phyloP scores from a whole-genome alignment of 1,139 yeast genomes.

The Scheffersomyces stambukii region DNA sequence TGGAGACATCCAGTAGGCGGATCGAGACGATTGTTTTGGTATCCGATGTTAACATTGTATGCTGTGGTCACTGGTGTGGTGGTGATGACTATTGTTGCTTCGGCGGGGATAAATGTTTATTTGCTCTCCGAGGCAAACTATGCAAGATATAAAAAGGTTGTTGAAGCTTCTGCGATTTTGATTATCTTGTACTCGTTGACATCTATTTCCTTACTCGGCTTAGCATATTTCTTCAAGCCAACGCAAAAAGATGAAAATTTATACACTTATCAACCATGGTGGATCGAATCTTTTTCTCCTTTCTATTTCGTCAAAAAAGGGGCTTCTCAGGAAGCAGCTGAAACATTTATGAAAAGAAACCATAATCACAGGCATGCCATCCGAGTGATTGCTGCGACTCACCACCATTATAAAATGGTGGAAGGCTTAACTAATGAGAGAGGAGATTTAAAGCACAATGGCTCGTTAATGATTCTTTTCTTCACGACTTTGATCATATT shows the following conservation, averaged over 20 bases:
- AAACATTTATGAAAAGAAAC: constrained; percentile 46
- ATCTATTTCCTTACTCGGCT: constrained; percentile 45
- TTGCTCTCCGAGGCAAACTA: constrained; percentile 45
- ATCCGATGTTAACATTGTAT: constrained; percentile 49
- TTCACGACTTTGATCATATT: constrained; percentile 52
- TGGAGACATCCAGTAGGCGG: constrained; percentile 85
- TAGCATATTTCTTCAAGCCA: constrained; percentile 56
- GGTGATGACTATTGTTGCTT: constrained; percentile 65
- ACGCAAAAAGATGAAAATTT: constrained; percentile 50
- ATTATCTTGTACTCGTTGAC: constrained; percentile 57
- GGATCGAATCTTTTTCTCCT: constrained; percentile 65
- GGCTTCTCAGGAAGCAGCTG: constrained; percentile 48
- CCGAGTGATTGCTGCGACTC: constrained; percentile 46
- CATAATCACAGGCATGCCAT: constrained; percentile 49
- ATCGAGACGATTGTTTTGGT: constrained; percentile 50
- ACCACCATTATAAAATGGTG: constrained; percentile 39
- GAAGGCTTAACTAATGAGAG: constrained; percentile 42
- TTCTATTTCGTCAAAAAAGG: constrained; percentile 50
- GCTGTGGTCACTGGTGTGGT: constrained; percentile 54
- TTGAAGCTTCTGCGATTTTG: constrained; percentile 53
- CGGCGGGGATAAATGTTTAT: constrained; percentile 60
- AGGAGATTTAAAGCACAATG: constrained; percentile 47
- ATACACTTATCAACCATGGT: constrained; percentile 70
- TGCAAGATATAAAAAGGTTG: constrained; percentile 52
- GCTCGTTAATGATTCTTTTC: constrained; percentile 44